These are phyloP conservation scores for Trichoderma asperellum DNA, from an alignment of 2,329 filamentous ascomycete genomes.

Conservation along the genomic window DNA sequence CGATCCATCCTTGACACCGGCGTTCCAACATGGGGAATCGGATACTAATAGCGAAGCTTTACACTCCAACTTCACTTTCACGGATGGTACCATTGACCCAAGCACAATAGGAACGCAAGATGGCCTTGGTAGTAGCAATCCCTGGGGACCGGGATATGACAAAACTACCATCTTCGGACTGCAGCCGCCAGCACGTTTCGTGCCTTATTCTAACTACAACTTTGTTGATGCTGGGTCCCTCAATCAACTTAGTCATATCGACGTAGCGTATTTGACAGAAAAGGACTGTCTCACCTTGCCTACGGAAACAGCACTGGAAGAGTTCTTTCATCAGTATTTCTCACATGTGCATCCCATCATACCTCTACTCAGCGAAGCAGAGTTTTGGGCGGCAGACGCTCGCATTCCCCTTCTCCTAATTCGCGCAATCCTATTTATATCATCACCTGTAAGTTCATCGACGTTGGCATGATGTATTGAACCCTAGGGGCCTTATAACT, in stretches of 20 bases:
- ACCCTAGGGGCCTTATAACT: background rate
- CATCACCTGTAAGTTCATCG: slow-evolving; percentile 11
- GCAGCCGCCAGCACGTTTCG: background rate
- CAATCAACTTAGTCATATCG: slow-evolving; percentile 11
- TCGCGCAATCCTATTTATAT: slow-evolving; percentile 18
- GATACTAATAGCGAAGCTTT: background rate
- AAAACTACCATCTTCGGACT: slow-evolving; percentile 3
- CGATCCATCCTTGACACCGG: background rate
- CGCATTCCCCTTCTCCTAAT: slow-evolving; percentile 17
- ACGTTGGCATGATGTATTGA: background rate
- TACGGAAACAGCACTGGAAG: background rate
- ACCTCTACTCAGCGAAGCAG: slow-evolving; percentile 16
- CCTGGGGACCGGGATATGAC: background rate
- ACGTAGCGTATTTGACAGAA: slow-evolving; percentile 18
- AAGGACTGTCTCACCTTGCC: slow-evolving; percentile 17
- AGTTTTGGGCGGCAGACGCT: slow-evolving; percentile 22
- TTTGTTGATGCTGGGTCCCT: slow-evolving; percentile 21
- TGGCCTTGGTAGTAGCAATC: background rate
- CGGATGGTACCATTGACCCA: background rate
- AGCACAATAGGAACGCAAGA: background rate
- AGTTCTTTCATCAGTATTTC: slow-evolving; percentile 24
- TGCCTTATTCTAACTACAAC: slow-evolving; percentile 19
- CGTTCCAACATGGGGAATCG: background rate
- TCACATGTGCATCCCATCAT: slow-evolving; percentile 21
- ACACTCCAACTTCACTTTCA: background rate